Evolutionary conservation across 2,329 filamentous ascomycete species (phyloP).

Genomic region (Ceratocystis ficicola): DNA sequence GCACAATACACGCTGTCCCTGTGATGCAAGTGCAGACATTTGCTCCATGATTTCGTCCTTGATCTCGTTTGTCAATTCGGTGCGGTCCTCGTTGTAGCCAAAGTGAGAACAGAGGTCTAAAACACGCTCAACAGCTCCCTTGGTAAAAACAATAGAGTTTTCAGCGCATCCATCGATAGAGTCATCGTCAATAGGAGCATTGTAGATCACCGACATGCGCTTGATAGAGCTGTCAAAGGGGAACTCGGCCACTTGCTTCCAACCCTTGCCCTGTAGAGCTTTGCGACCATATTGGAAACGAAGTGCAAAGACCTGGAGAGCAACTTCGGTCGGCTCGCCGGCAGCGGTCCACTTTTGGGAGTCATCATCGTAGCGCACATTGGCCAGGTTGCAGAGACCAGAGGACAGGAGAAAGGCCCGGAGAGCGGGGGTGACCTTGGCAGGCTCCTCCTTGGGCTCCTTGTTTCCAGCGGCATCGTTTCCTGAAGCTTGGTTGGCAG

Average conservation of each 20-base stretch:
- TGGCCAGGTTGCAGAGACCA: constrained; percentile 54
- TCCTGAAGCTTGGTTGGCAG: constrained; percentile 1
- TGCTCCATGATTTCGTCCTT: constrained; percentile 41
- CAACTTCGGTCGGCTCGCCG: constrained; percentile 63
- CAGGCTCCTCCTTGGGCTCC: constrained; percentile 30
- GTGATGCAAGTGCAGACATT: constrained; percentile 49
- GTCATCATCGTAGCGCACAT: constrained; percentile 43
- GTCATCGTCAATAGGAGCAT: constrained; percentile 33
- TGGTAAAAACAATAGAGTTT: constrained; percentile 46
- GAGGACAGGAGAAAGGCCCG: constrained; percentile 42
- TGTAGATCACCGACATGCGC: constrained; percentile 67
- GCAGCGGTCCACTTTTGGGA: constrained; percentile 51
- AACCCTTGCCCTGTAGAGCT: constrained; percentile 39
- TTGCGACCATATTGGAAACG: constrained; percentile 52
- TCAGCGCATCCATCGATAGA: constrained; percentile 30
- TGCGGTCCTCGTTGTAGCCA: constrained; percentile 33
- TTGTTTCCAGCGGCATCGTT: constrained; percentile 24
- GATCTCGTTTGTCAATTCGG: constrained; percentile 39
- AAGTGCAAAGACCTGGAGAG: constrained; percentile 61
- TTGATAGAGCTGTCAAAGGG: constrained; percentile 71
- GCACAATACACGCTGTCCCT: constrained; percentile 61
- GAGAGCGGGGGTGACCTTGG: constrained; percentile 39
- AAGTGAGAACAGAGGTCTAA: constrained; percentile 44
- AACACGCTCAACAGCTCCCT: constrained; percentile 50
- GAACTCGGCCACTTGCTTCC: constrained; percentile 56